A percentile compares a stretch with the other conserved stretches of the same genome.
These are phyloP conservation scores for Alternaria rosae DNA, from an alignment of 2,329 filamentous ascomycete species.

Conservation along the genomic window DNA sequence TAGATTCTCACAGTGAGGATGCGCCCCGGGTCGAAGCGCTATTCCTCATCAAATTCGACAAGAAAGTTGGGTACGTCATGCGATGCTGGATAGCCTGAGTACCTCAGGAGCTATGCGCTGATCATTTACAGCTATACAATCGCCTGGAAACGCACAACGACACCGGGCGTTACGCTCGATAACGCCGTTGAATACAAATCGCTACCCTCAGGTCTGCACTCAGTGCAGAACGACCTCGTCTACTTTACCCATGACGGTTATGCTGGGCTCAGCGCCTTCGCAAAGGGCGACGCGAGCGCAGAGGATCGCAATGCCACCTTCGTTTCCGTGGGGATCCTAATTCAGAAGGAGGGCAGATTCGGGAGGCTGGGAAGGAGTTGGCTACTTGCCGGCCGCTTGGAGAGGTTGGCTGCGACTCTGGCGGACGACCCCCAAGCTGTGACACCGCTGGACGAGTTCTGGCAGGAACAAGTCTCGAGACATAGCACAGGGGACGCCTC, in stretches of 20 bases:
- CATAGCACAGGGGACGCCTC: neutral
- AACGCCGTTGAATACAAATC: conserved; percentile 96
- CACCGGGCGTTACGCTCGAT: conserved; percentile 75
- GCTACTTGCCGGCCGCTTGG: conserved; percentile 81
- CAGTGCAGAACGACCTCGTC: conserved; percentile 82
- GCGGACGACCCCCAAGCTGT: conserved; percentile 71
- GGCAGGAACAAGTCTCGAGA: conserved; percentile 64
- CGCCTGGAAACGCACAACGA: conserved; percentile 79
- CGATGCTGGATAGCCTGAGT: neutral
- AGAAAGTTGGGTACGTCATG: conserved; percentile 77
- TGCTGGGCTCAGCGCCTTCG: conserved; percentile 90
- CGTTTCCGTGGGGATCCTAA: conserved; percentile 88
- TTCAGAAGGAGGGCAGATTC: conserved; percentile 74
- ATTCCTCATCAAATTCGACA: conserved; percentile 90
- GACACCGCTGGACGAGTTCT: conserved; percentile 77
- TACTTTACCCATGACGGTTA: conserved; percentile 90
- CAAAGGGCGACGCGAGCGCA: conserved; percentile 81
- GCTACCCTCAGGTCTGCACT: conserved; percentile 89
- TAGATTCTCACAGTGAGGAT: conserved; percentile 28
- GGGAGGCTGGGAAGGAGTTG: conserved; percentile 87
- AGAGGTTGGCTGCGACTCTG: conserved; percentile 71
- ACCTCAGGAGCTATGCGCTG: conserved; percentile 11
- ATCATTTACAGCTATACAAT: conserved; percentile 71
- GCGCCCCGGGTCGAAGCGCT: conserved; percentile 66
- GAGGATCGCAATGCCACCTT: conserved; percentile 87